phyloP scores from a whole-genome alignment of 2,329 filamentous ascomycete species.

The Beauveria bassiana region DNA sequence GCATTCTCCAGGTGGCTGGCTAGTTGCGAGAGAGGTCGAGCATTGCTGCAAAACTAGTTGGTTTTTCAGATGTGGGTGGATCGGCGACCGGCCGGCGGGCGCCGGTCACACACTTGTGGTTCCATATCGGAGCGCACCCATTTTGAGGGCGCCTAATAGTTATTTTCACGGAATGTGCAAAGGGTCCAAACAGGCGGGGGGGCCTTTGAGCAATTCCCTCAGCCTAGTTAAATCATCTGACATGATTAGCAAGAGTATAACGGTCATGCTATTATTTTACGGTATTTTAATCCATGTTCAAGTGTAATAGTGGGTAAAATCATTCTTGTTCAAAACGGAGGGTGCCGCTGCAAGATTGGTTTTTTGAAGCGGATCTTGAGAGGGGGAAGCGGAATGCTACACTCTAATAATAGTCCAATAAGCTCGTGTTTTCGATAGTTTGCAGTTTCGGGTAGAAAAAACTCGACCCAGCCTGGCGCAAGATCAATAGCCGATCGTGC shows the following conservation, averaged over 20 bases:
- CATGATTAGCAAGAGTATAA: too few relatives aligned
- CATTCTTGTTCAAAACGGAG: too few relatives aligned
- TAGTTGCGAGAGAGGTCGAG: too few relatives aligned
- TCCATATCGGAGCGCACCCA: neutral
- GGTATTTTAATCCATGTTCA: too few relatives aligned
- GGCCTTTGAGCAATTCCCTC: too few relatives aligned
- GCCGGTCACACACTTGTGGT: neutral
- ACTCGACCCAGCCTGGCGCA: neutral
- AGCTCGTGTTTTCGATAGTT: neutral
- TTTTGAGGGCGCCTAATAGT: neutral
- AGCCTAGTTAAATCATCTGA: too few relatives aligned
- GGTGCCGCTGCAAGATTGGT: neutral
- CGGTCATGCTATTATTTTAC: too few relatives aligned
- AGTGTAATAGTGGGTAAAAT: too few relatives aligned
- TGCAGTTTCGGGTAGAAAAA: neutral
- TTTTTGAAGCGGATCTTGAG: neutral
- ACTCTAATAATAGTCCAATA: neutral
- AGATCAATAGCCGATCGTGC: neutral
- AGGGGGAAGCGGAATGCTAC: neutral
- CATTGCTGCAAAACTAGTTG: too few relatives aligned
- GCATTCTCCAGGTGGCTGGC: neutral
- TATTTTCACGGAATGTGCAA: neutral
- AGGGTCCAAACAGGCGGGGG: neutral
- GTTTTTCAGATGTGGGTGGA: neutral
- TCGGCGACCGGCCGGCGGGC: neutral